These are phyloP conservation scores for Colletotrichum brevisporum DNA, from an alignment of 2,329 filamentous ascomycete genomes.

Conservation along the genomic window DNA sequence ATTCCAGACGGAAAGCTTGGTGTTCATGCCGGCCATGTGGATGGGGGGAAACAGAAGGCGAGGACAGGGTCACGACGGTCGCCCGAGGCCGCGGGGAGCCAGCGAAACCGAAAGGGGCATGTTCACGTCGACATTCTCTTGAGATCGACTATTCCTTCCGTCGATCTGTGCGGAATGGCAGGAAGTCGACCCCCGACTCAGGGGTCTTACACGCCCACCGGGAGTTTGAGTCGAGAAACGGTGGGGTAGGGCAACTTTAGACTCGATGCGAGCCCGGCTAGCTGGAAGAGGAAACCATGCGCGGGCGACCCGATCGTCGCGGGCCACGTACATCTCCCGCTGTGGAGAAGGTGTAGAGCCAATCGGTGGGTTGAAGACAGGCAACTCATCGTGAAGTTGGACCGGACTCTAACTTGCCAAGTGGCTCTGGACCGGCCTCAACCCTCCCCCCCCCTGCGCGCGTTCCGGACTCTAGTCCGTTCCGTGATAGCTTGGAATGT, in stretches of 20 bases:
- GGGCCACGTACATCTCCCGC: conserved; percentile 37
- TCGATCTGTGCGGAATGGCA: not conserved
- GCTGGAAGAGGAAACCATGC: not conserved
- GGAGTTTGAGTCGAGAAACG: not conserved
- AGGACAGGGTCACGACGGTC: not conserved
- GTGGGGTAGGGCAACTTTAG: conserved; percentile 18
- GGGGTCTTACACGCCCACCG: not conserved
- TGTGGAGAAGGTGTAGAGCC: not conserved
- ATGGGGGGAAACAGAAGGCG: not conserved
- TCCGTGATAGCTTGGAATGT: too few relatives aligned
- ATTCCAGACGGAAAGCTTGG: conserved; percentile 14
- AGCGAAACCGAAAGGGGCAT: not conserved
- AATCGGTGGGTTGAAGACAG: not conserved
- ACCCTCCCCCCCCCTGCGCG: not conserved
- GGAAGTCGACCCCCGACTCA: not conserved
- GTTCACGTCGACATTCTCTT: not conserved
- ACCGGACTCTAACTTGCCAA: conserved; percentile 15
- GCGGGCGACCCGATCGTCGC: not conserved
- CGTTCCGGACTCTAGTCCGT: not conserved
- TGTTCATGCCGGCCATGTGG: not conserved
- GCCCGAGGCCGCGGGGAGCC: not conserved
- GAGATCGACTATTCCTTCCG: conserved; percentile 30
- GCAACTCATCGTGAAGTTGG: conserved; percentile 3
- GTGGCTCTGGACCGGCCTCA: conserved; percentile 15
- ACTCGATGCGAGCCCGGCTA: conserved; percentile 3